Base-by-base conservation (phyloP, 73 alveolate species). In the Tetrahymena elliotti region DNA sequence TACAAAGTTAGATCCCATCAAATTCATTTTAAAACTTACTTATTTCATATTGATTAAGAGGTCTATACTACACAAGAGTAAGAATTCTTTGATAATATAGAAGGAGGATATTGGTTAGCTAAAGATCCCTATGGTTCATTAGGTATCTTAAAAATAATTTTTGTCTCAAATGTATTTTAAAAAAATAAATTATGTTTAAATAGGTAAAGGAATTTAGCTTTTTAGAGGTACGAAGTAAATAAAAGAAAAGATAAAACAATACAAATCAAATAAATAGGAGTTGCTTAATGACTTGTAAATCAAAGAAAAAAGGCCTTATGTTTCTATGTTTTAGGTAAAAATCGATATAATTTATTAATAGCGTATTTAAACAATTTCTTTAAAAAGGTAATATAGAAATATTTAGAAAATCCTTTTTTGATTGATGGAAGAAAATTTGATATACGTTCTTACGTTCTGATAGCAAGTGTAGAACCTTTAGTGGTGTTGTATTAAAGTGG, bases 341-440 rank as follows among this genome's bases (percentile, higher is more conserved):
- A 27, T 68, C 6, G 16, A 27, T 24, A 0, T 68, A 7, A 68
- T 3, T 2, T 68, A 68, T n/a, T n/a, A 7, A 7, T 0, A 4
- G n/a, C 16, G 22, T 68, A 68, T 68, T 8, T n/a, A n/a, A n/a
- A n/a, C n/a, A n/a, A n/a, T 6, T 27, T 68, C 31, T 52, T 52
- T 68, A 18, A 27, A 4, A 4, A 68, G 88, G 88, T 94, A 8
- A 68, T 94, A 6, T 52, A 94, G 92, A 94, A 94, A 53, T 94
- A 94, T 52, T 52, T 94, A 31, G 53, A 84, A 84, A 94, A 94
- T 88, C 96, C 96, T n/a, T 92, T 94, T 12, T 53, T 94, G 33
- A 39, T 94, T 24, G 96, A 98, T 93, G 99, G 99, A 53, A 96
- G 99, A 94, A 98, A 98, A 96, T 98, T 98, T 95, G 99, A 98